These are phyloP conservation scores for Meyerozyma sp. DNA, from an alignment of 1,139 yeast species.

Conservation along the genomic window DNA sequence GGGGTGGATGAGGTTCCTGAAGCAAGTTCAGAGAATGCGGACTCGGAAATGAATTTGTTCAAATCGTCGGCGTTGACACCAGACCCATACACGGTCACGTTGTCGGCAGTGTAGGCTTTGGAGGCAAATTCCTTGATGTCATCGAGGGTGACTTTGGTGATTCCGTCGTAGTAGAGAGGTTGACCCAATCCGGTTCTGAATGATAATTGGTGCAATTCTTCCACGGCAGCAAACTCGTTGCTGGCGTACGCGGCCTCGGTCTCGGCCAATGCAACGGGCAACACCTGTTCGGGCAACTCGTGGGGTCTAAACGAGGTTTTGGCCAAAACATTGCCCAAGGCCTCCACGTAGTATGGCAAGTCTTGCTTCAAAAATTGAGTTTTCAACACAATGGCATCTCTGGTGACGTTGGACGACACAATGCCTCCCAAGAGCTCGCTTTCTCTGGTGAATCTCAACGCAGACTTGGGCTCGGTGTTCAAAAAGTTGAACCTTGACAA, in stretches of 20 bases:
- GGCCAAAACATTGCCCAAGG: slow-evolving; percentile 71
- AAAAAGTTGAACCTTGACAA: slow-evolving; percentile 81
- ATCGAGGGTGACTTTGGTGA: slow-evolving; percentile 51
- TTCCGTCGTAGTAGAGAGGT: slow-evolving; percentile 72
- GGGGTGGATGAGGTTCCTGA: slow-evolving; percentile 45
- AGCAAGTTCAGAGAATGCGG: slow-evolving; percentile 62
- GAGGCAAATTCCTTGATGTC: slow-evolving; percentile 66
- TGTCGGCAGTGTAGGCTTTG: slow-evolving; percentile 63
- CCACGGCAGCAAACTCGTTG: slow-evolving; percentile 62
- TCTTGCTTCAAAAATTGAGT: slow-evolving; percentile 83
- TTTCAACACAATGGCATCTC: slow-evolving; percentile 78
- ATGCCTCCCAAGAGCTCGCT: slow-evolving; percentile 89
- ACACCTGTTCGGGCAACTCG: slow-evolving; percentile 76
- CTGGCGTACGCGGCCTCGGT: slow-evolving; percentile 41
- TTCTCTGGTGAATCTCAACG: slow-evolving; percentile 91
- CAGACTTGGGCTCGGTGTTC: slow-evolving; percentile 79
- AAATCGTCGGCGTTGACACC: slow-evolving; percentile 76
- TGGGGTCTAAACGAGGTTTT: slow-evolving; percentile 74
- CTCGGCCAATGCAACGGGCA: slow-evolving; percentile 70
- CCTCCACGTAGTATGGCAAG: slow-evolving; percentile 88
- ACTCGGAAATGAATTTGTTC: slow-evolving; percentile 58
- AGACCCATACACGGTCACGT: slow-evolving; percentile 65
- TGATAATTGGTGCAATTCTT: slow-evolving; percentile 73
- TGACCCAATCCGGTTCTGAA: slow-evolving; percentile 89
- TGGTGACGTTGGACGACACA: slow-evolving; percentile 63